These are phyloP conservation scores for Apodospora peruviana DNA, from an alignment of 495 filamentous ascomycete species.

Conservation along the genomic window DNA sequence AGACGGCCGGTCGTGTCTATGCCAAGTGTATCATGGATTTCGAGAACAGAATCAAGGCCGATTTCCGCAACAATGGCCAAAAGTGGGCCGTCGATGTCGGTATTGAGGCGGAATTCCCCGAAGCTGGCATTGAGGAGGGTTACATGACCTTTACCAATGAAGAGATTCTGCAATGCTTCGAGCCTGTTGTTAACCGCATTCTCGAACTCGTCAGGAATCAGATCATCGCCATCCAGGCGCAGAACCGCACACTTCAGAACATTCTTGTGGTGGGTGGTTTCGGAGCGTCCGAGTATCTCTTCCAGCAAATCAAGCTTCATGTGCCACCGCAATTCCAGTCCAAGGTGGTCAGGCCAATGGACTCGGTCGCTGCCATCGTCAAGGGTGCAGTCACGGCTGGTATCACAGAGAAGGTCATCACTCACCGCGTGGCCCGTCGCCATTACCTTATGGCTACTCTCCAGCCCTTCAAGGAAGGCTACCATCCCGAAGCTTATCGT, in stretches of 20 bases:
- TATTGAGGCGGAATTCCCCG: conserved; percentile 71
- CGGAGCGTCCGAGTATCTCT: conserved; percentile 71
- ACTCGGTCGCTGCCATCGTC: conserved; percentile 71
- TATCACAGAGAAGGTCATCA: conserved; percentile 94
- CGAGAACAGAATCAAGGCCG: conserved; percentile 72
- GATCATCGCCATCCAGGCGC: conserved; percentile 73
- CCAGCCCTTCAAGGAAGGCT: conserved; percentile 97
- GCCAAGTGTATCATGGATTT: conserved; percentile 81
- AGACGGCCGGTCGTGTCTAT: conserved; percentile 68
- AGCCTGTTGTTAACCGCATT: conserved; percentile 70
- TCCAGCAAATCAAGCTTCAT: conserved; percentile 78
- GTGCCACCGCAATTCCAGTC: conserved; percentile 74
- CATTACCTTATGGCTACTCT: conserved; percentile 99
- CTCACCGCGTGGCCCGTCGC: conserved; percentile 92
- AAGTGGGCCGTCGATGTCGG: conserved; percentile 75
- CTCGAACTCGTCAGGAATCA: conserved; percentile 69
- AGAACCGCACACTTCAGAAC: conserved; percentile 66
- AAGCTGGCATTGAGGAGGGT: conserved; percentile 70
- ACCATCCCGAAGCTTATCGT: conserved; percentile 96
- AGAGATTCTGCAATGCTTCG: conserved; percentile 73
- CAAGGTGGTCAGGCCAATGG: conserved; percentile 73
- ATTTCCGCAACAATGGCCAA: conserved; percentile 75
- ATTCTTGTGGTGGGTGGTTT: conserved; percentile 71
- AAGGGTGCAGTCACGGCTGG: conserved; percentile 78
- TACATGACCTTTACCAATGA: conserved; percentile 83